Evolutionary conservation across 2,329 filamentous ascomycete species (phyloP), one percentile per base, ranked within the genome.

Genomic region (Neonectria neomacrospora): DNA sequence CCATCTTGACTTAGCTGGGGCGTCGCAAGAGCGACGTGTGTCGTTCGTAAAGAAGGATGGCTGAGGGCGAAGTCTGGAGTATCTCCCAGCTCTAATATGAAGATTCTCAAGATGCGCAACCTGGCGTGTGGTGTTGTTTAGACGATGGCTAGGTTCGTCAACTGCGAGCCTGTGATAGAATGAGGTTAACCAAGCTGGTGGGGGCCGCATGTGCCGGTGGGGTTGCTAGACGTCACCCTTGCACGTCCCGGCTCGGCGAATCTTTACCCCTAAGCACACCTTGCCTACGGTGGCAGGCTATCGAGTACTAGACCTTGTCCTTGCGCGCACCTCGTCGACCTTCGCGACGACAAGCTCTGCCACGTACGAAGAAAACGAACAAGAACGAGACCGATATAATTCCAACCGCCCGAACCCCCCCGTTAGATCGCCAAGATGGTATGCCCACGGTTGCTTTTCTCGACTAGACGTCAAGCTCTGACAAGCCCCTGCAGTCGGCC

Each of bases 401-500:
- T 14, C 48, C 22, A 50, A 18, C 34, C 45, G 22, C 23, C 50
- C 26, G 28, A 51, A 44, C 3, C 47, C 6, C 10, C 18, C 37
- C 54, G 44, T 39, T 5, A 18, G 61, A 54, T 53, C 39, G 51
- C 45, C 53, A 75, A 61, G 8, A 77, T 77, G 76, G 76, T 76
- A 69, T 39, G 59, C 14, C 37, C n/a, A 16, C 30, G 50, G 22
- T 45, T 57, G 34, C 23, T 3, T 26, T 47, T 18, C 22, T 3
- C 28, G 16, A 47, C 16, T 20, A 41, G 37, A 34, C 56, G 22
- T 28, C 51, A 34, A 61, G 30, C 41, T 52, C 66, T 72, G 62
- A 72, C 63, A 37, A 32, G 16, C 34, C 26, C 16, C 20, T 26
- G 28, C 75, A 97, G 96, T 92, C 96, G 63, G 96, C 96, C 58